A percentile compares a stretch with the other conserved stretches of the same genome.
Conservation (phyloP, 768 basidiomycete species). For the Rhizopogon vesiculosus region DNA sequence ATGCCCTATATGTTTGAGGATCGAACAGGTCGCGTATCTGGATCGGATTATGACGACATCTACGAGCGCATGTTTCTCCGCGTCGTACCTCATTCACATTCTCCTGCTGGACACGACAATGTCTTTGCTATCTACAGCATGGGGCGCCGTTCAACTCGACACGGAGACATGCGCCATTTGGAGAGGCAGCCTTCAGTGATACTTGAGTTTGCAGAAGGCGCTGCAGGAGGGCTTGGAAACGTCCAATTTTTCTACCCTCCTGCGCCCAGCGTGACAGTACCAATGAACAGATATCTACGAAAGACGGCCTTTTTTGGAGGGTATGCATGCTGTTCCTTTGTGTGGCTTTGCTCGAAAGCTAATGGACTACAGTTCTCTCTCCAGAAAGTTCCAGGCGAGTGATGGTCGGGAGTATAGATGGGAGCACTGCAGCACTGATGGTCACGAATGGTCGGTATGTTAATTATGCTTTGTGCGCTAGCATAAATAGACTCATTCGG, state of each 20-base stretch:
- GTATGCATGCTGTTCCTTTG: constrained; percentile 39
- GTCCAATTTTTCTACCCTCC: constrained; percentile 46
- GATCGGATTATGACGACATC: constrained; percentile 71
- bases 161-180: constrained; percentile 49
- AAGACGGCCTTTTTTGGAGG: constrained; percentile 63
- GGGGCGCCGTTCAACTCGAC: constrained; percentile 57
- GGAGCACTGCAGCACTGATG: constrained; percentile 48
- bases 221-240: constrained; percentile 54
- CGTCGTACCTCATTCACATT: constrained; percentile 45
- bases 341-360: not conserved
- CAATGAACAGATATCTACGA: constrained; percentile 61
- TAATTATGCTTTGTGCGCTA: not conserved
- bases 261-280: constrained; percentile 35
- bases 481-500: constrained; percentile 3
- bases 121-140: constrained; percentile 60
- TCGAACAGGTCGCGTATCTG: constrained; percentile 49
- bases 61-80: constrained; percentile 74
- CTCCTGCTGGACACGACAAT: constrained; percentile 20
- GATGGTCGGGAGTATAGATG: constrained; percentile 72
- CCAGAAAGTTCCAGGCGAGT: constrained; percentile 62
- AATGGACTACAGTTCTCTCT: constrained; percentile 46
- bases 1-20: constrained; percentile 65
- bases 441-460: constrained; percentile 76
- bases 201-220: constrained; percentile 48
- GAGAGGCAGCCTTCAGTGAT: constrained; percentile 48